Percentiles rank a stretch among this genome's conserved stretches.
These are phyloP conservation scores for Bifiguratus adelaidae DNA, from an alignment of 192 early-diverging fungal species.

Conservation along the genomic window DNA sequence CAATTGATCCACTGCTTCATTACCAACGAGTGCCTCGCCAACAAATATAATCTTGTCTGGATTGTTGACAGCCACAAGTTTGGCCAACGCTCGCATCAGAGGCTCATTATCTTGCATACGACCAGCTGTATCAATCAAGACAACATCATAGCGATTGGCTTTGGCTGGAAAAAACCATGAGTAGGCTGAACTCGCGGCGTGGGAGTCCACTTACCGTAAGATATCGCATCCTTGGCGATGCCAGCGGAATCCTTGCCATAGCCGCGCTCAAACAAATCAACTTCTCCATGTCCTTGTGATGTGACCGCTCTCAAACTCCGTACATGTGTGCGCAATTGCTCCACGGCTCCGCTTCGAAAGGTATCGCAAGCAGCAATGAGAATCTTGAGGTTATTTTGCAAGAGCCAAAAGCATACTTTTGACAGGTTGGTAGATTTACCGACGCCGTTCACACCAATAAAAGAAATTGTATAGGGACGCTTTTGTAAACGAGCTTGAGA, in stretches of 20 bases:
- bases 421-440: conserved; percentile 88
- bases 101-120: conserved; percentile 99
- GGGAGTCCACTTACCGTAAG: conserved; percentile 40
- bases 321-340: conserved; percentile 86
- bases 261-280: conserved; percentile 90
- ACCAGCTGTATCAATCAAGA: conserved; percentile 92
- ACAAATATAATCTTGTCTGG: conserved; percentile 98
- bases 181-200: background rate
- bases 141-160: conserved; percentile 71
- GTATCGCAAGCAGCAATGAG: conserved; percentile 96
- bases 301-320: conserved; percentile 71
- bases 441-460: conserved; percentile 95
- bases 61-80: conserved; percentile 81
- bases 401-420: conserved; percentile 91
- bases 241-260: conserved; percentile 95
- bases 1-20: conserved; percentile 93
- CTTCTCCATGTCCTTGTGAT: conserved; percentile 38
- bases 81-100: conserved; percentile 90
- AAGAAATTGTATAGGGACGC: conserved; percentile 81
- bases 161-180: conserved; percentile 32
- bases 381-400: conserved; percentile 83
- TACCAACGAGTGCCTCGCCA: conserved; percentile 94
- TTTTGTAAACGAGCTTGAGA: conserved; percentile 45
- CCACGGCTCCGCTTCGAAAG: conserved; percentile 91
- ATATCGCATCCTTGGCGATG: conserved; percentile 91